Evolutionary conservation across 2,329 filamentous ascomycete genomes (phyloP), one percentile per base, ranked within the genome.

Genomic region (Aspergillus cejpii): DNA sequence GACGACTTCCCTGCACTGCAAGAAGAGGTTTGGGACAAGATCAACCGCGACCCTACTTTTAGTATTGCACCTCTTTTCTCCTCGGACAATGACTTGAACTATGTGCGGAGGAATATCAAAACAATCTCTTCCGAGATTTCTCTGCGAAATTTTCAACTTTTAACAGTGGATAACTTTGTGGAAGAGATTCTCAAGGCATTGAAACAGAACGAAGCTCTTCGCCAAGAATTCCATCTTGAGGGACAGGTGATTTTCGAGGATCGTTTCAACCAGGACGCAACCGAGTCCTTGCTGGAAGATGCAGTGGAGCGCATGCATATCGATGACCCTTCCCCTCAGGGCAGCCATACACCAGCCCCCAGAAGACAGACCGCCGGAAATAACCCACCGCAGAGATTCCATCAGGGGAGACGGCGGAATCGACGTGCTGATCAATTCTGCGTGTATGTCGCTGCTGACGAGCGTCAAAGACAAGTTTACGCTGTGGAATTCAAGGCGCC

Each of bases 401-500:
- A 39, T 21, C 38, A 48, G 41, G 12, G 38, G 43, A 31, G 47
- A 50, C 49, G 37, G 48, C 50, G 44, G 27, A 55, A 58, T 51
- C 49, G 45, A 5, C 51, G 54, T 12, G 53, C 54, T 12, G 52
- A 60, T 39, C 47, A 57, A 40, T 60, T 59, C 47, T 61, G 49
- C 34, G 46, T 62, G 19, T 43, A 60, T 31, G 27, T 46, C 15
- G 15, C 50, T 33, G 50, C 49, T 12, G 39, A 59, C 36, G 49
- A 56, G 39, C 48, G 40, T 40, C 21, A 50, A 47, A 51, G 39
- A 44, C 55, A 51, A 24, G 47, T 52, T 3, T 55, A 55, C 46
- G 54, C 57, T 14, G 52, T 61, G n/a, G 47, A 62, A 41, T 60
- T 57, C 29, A 60, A 61, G 43, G 56, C 59, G 3, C 57, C 54